Conservation (phyloP, 2,329 filamentous ascomycete genomes). For the Biscogniauxia sp. region DNA sequence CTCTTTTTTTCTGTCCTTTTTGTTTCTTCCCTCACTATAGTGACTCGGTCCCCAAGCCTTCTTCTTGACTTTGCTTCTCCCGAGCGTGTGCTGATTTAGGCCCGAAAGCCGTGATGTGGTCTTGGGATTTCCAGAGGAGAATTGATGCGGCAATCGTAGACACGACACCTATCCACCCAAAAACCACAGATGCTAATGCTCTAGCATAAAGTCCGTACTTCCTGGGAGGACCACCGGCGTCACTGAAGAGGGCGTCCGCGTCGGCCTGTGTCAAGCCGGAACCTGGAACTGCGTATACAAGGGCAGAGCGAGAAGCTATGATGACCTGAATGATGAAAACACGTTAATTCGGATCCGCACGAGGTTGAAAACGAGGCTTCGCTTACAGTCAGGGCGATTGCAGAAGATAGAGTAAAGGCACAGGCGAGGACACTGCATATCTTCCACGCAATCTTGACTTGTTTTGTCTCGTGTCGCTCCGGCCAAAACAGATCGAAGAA, state of each 20-base stretch:
- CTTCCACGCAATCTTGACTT: background rate
- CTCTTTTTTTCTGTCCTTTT: too few species aligned
- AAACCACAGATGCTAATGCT: background rate
- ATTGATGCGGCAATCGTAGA: background rate
- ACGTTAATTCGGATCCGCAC: background rate
- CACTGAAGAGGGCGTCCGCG: background rate
- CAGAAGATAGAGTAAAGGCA: background rate
- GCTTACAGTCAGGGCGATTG: background rate
- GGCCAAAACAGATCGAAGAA: background rate
- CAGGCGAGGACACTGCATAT: background rate
- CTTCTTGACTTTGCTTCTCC: background rate
- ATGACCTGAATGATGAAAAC: background rate
- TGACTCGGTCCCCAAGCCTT: background rate
- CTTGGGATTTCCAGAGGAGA: background rate
- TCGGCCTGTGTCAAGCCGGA: background rate
- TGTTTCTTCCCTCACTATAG: too few species aligned
- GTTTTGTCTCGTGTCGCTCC: background rate
- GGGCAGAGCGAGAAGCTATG: background rate
- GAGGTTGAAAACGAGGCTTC: too few species aligned
- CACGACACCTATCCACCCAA: background rate
- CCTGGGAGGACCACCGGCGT: background rate
- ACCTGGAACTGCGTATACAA: background rate
- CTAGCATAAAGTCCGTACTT: background rate
- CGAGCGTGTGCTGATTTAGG: background rate
- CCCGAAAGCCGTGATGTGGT: background rate